Conservation (phyloP, 2,329 filamentous ascomycete genomes). For the Endoconidiophora polonica region DNA sequence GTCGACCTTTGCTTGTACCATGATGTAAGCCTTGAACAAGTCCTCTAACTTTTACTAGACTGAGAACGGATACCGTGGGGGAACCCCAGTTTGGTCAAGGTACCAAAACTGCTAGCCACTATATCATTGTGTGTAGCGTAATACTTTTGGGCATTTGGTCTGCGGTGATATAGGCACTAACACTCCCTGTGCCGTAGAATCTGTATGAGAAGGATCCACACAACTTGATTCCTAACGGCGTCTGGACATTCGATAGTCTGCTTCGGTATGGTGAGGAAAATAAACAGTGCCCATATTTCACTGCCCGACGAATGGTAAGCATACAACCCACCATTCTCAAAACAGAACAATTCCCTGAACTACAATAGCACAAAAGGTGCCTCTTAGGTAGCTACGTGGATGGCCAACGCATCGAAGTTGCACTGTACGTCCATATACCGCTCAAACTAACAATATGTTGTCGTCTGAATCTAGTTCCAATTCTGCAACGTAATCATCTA, state of each 20-base stretch:
- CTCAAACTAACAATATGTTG: neutral
- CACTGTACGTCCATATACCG: neutral
- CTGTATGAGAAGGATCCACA: constrained; percentile 88
- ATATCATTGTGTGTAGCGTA: too few species aligned
- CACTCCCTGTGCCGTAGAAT: constrained; percentile 37
- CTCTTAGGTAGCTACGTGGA: too few species aligned
- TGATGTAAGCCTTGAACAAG: constrained; percentile 39
- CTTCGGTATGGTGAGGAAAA: constrained; percentile 82
- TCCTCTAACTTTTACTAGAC: neutral
- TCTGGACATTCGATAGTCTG: constrained; percentile 87
- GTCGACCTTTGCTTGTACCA: constrained; percentile 93
- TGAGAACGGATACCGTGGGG: neutral
- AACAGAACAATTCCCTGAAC: neutral
- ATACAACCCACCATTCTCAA: neutral
- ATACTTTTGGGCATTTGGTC: neutral
- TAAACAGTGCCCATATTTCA: constrained; percentile 97
- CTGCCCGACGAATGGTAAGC: constrained; percentile 73
- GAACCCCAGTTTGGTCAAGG: neutral
- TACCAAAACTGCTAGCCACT: neutral
- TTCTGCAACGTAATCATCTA: constrained; percentile 99
- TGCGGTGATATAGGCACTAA: too few species aligned
- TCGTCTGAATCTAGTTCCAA: constrained; percentile 50
- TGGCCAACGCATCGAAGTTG: too few species aligned
- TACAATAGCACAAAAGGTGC: too few species aligned
- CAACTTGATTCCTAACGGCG: constrained; percentile 82